These are phyloP conservation scores for Moesziomyces sp. DNA, from an alignment of 1,284 basidiomycete species.

Conservation along the genomic window DNA sequence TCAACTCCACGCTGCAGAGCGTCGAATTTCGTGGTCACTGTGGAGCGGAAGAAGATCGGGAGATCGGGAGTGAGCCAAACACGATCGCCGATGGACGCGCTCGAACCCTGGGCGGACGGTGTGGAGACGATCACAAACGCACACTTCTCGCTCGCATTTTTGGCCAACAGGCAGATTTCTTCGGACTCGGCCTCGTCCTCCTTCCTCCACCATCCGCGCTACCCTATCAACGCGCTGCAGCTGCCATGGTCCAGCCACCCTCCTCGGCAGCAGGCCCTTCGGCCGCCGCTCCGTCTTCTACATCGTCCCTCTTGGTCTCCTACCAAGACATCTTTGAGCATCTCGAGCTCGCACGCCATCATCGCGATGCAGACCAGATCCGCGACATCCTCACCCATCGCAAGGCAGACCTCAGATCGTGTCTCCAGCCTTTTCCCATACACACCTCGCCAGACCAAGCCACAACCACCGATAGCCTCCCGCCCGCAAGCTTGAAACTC, in stretches of 20 bases:
- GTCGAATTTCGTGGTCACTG: conserved; percentile 3
- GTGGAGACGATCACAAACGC: conserved; percentile 33
- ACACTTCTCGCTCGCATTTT: conserved; percentile 3
- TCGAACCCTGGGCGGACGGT: neutral
- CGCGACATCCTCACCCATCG: conserved; percentile 36
- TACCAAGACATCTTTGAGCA: conserved; percentile 62
- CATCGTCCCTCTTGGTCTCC: conserved; percentile 35
- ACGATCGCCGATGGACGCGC: conserved; percentile 6
- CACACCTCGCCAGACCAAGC: conserved; percentile 7
- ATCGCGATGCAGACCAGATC: conserved; percentile 31
- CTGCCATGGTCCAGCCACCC: conserved; percentile 1
- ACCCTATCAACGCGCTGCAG: neutral
- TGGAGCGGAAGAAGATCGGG: neutral
- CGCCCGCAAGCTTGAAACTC: conserved; percentile 72
- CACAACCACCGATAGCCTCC: conserved; percentile 2
- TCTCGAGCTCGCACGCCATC: conserved; percentile 53
- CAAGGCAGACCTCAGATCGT: conserved; percentile 40
- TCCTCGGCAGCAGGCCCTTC: conserved; percentile 4
- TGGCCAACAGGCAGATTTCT: conserved; percentile 11
- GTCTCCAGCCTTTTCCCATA: conserved; percentile 41
- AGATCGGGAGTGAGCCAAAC: conserved; percentile 2
- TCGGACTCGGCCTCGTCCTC: conserved; percentile 7
- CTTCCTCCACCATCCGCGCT: neutral
- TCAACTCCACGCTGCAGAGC: conserved; percentile 36
- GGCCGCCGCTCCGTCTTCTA: conserved; percentile 5